Conservation (phyloP, 2,329 filamentous ascomycete genomes). For the Beauveria australis region DNA sequence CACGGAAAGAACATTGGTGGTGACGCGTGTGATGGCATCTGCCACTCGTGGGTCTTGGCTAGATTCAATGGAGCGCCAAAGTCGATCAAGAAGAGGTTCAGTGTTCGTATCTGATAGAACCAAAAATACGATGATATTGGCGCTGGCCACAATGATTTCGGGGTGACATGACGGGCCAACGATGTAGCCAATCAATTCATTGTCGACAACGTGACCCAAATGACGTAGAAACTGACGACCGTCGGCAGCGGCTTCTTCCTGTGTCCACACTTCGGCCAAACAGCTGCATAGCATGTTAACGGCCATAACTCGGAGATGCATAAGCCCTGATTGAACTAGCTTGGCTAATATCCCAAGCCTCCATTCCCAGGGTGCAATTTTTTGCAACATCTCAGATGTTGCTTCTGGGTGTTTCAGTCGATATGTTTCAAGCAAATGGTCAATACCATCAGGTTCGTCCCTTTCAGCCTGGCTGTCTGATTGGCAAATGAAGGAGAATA, state of each 20-base stretch:
- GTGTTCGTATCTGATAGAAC: conserved; percentile 70
- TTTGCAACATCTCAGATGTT: conserved; percentile 24
- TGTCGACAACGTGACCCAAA: conserved; percentile 51
- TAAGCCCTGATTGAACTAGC: conserved; percentile 74
- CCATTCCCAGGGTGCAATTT: conserved; percentile 56
- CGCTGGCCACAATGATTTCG: conserved; percentile 72
- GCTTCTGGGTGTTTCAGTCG: conserved; percentile 27
- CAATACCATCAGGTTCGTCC: background rate
- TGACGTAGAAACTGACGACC: conserved; percentile 52
- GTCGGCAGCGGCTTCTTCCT: conserved; percentile 39
- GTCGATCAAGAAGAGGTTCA: conserved; percentile 61
- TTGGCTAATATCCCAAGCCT: conserved; percentile 60
- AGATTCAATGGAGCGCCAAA: conserved; percentile 76
- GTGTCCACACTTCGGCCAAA: conserved; percentile 59
- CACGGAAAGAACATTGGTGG: conserved; percentile 38
- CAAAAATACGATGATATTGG: conserved; percentile 81
- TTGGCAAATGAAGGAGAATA: conserved; percentile 26
- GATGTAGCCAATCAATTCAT: conserved; percentile 75
- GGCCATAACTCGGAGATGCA: conserved; percentile 79
- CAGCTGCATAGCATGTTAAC: conserved; percentile 65
- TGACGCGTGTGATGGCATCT: conserved; percentile 67
- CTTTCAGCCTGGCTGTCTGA: conserved; percentile 17
- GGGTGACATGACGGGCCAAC: conserved; percentile 87
- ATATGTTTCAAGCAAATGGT: conserved; percentile 17
- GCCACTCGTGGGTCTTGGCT: conserved; percentile 81